Conservation (phyloP, 768 basidiomycete genomes). For the Suillus occidentalis region DNA sequence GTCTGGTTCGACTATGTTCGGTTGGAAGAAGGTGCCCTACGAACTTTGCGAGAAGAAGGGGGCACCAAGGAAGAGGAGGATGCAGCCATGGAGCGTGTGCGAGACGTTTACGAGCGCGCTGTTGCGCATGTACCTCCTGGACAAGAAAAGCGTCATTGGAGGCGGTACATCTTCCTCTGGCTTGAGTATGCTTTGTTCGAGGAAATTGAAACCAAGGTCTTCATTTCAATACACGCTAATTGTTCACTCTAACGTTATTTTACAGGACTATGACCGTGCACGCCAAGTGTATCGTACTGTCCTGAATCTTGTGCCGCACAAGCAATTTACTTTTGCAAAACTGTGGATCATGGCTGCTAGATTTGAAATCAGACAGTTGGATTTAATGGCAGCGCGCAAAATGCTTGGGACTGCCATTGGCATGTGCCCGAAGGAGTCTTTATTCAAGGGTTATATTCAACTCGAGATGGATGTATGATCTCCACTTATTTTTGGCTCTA, state of each 20-base stretch:
- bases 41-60: slow-evolving; percentile 74
- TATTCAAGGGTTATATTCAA: slow-evolving; percentile 97
- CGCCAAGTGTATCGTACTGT: slow-evolving; percentile 93
- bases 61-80: slow-evolving; percentile 70
- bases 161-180: slow-evolving; percentile 91
- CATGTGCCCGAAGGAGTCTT: slow-evolving; percentile 91
- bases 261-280: slow-evolving; percentile 78
- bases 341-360: slow-evolving; percentile 91
- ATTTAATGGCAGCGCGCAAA: slow-evolving; percentile 83
- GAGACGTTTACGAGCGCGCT: slow-evolving; percentile 95
- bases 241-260: slow-evolving; percentile 2
- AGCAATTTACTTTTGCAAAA: slow-evolving; percentile 97
- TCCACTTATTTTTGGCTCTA: background rate
- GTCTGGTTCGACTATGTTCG: slow-evolving; percentile 97
- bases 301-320: slow-evolving; percentile 87
- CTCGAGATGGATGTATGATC: slow-evolving; percentile 79
- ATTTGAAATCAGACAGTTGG: slow-evolving; percentile 85
- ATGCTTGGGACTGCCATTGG: slow-evolving; percentile 89
- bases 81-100: slow-evolving; percentile 60
- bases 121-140: slow-evolving; percentile 96
- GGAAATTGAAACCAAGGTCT: slow-evolving; percentile 90
- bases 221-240: background rate
- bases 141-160: slow-evolving; percentile 88
- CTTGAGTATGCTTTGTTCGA: slow-evolving; percentile 95
- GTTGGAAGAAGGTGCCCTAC: slow-evolving; percentile 85